These are phyloP conservation scores for Chimonanthus praecox DNA, from an alignment of 164 flowering plant species.

Conservation along the genomic window DNA sequence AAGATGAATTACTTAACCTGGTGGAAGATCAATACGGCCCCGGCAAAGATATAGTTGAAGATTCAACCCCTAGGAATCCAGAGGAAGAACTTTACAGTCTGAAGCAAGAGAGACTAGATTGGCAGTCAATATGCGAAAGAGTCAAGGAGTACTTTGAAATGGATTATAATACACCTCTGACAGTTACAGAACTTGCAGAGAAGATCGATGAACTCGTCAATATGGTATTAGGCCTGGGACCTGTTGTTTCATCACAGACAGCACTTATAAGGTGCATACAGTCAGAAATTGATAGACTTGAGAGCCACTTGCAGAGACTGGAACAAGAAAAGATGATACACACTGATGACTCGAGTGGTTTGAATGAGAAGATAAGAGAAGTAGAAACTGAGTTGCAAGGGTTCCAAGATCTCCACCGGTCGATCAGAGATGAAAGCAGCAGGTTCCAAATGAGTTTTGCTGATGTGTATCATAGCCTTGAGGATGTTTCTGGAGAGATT, in stretches of 20 bases:
- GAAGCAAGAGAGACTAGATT: conserved; percentile 13
- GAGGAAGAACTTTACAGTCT: conserved; percentile 19
- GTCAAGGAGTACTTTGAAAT: conserved; percentile 36
- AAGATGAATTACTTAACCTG: conserved; percentile 16
- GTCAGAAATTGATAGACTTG: conserved; percentile 62
- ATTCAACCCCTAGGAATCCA: conserved; percentile 11
- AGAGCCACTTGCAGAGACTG: conserved; percentile 42
- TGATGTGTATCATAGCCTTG: conserved; percentile 38
- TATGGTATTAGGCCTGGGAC: conserved; percentile 58
- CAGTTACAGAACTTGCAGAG: conserved; percentile 63
- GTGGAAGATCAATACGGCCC: conserved; percentile 23
- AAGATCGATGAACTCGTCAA: conserved; percentile 76
- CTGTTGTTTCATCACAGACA: conserved; percentile 56
- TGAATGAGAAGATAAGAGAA: conserved; percentile 29
- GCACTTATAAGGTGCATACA: conserved; percentile 55
- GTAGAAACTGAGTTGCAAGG: conserved; percentile 42
- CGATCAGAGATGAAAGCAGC: conserved; percentile 27
- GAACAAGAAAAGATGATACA: conserved; percentile 45
- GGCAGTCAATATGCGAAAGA: conserved; percentile 28
- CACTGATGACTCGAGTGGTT: conserved; percentile 24
- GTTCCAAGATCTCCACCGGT: conserved; percentile 32
- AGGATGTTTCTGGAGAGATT: conserved; percentile 42
- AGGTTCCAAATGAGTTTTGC: conserved; percentile 35
- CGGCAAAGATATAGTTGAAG: conserved; percentile 5
- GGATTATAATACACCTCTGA: conserved; percentile 23